Base-by-base conservation (phyloP, 1,284 basidiomycete genomes). In the Trametes sp. region DNA sequence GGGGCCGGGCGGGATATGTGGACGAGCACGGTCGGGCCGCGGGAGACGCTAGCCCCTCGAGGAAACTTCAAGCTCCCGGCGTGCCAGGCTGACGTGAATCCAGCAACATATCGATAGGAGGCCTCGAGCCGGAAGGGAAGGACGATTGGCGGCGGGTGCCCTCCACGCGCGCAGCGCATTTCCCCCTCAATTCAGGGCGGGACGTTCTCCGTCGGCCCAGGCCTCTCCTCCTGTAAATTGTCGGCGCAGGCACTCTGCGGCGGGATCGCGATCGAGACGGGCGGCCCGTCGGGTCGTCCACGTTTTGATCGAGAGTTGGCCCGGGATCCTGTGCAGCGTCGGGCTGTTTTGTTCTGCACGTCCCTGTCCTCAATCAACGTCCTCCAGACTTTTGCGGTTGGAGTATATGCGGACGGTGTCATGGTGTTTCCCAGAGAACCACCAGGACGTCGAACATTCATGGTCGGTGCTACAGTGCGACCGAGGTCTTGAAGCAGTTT, bases 301-400 rank as follows among this genome's bases (percentile, higher is more conserved):
- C 38, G 57, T 52, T 58, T 59, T 45, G 57, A 59, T 59, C 57
- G 57, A 57, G 56, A 38, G 21, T n/a, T 16, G 7, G 11, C 29
- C 10, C 23, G 26, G 24, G n/a, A 46, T 36, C 54, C 42, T 56
- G 54, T 56, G 42, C 44, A 24, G 14, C 38, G 9, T 13, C 41
- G n/a, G 45, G 54, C 31, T 26, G 14, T 28, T 56, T 16, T 35
- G 31, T 55, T 35, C 21, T 46, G 31, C 36, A 19, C 19, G 21
- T 21, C 42, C 21, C 16, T 6, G 16, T 48, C 13, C 29, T 45
- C 42, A 23, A 10, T 16, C 8, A 41, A 14, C 4, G 38, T 7
- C 16, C n/a, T 41, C 16, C 38, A 19, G 16, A 41, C 38, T 4
- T 4, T 41, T 19, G 19, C 38, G 4, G 38, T 19, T 13, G 14